Base-by-base conservation (phyloP, 306 rosid genomes). In the Pueraria montana region DNA sequence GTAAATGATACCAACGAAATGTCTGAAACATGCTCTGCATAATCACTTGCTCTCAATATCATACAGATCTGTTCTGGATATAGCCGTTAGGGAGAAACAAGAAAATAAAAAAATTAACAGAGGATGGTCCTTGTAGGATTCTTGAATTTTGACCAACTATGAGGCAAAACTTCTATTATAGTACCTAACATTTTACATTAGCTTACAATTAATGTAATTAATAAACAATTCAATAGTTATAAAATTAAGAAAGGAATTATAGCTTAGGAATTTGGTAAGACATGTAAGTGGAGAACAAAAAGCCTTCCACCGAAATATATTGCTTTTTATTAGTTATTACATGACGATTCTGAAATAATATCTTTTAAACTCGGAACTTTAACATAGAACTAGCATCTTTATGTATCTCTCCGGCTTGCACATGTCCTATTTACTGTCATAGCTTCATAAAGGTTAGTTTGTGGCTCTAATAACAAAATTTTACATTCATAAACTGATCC, bases 11-110 rank as follows among this genome's bases (percentile, higher is more conserved):
- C 71, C 59, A 34, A 76, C 55, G 67, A 65, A 48, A 63, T 14
- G 7, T 80, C 84, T 14, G 73, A 82, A 36, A 74, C 85, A 40
- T 40, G 80, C 83, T 64, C 77, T 62, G 78, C 34, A 74, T 30
- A 26, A 83, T 88, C 86, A 92, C 88, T 91, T 92, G 91, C 97
- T 94, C 91, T 91, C 97, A n/a, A 52, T 21, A 72, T 94, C 93
- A 82, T 92, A 91, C 18, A 91, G 67, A 84, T 94, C 98, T 9
- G 94, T 77, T 78, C 98, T 92, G 91, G 26, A 36, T 24, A 78
- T 36, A 24, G 72, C 79, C 50, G 24, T 92, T 75, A 92, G 69
- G 92, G 90, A 87, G 77, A 80, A 84, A 77, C 88, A 75, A 43
- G 30, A 55, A 23, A 65, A 75, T 42, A 74, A 58, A 48, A 45